A percentile compares a stretch with the other conserved stretches of the same genome.
These are phyloP conservation scores for Berberis thunbergii DNA, from an alignment of 164 flowering plant species.

Conservation along the genomic window DNA sequence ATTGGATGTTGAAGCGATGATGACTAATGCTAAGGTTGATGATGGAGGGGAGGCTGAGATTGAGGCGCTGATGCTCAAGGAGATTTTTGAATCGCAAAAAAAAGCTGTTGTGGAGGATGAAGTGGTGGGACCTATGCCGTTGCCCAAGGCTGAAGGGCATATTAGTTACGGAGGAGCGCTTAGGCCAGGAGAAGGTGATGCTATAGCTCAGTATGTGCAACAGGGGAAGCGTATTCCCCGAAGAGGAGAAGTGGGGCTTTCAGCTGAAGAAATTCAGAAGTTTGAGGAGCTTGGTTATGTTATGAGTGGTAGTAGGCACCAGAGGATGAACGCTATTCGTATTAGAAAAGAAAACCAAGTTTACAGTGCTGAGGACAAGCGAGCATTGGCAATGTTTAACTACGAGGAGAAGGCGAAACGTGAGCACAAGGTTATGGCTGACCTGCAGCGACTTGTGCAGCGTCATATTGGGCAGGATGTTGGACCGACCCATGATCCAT, in stretches of 20 bases:
- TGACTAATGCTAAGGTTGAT: conserved; percentile 13
- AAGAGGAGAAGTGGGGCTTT: conserved; percentile 98
- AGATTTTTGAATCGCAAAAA: conserved; percentile 70
- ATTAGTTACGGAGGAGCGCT: conserved; percentile 98
- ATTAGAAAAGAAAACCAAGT: conserved; percentile 98
- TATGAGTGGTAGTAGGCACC: conserved; percentile 99
- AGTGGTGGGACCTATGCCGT: conserved; percentile 80
- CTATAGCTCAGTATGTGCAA: conserved; percentile 96
- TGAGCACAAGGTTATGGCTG: conserved; percentile 97
- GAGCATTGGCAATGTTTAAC: conserved; percentile 89
- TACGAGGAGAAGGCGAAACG: conserved; percentile 92
- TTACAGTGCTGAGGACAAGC: conserved; percentile 93
- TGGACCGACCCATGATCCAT: conserved; percentile 91
- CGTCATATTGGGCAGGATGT: conserved; percentile 93
- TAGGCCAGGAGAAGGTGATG: conserved; percentile 99
- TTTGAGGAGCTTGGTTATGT: conserved; percentile 93
- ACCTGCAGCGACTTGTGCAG: conserved; percentile 84
- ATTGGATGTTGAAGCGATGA: conserved; percentile 19
- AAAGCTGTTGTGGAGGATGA: conserved; percentile 61
- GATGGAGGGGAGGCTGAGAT: conserved; percentile 25
- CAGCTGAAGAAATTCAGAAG: conserved; percentile 91
- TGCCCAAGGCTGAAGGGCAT: conserved; percentile 95
- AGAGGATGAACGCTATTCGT: conserved; percentile 98
- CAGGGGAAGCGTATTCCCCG: conserved; percentile 98
- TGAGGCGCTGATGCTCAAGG: conserved; percentile 58